Evolutionary conservation across 768 basidiomycete genomes (phyloP), one percentile per base, ranked within the genome.

Genomic region (Lentinula raphanica): DNA sequence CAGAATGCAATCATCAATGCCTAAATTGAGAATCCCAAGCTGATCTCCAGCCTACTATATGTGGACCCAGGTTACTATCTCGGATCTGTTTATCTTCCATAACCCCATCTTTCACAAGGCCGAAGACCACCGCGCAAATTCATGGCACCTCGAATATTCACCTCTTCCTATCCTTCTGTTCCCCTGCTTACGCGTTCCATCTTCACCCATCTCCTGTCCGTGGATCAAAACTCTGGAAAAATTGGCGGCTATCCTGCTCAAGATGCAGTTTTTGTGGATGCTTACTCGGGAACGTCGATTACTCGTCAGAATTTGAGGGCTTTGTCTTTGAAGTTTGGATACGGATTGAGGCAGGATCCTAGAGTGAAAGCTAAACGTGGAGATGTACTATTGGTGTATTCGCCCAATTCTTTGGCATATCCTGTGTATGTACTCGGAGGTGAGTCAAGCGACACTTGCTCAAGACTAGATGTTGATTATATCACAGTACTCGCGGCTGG

Each of bases 401-500:
- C 76, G 9, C 80, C 80, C 7, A 87, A 87, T 68, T 76, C 65
- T 51, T 62, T 86, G 48, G 72, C 74, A 42, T 86, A 76, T 71
- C 80, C 84, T 2, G 66, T 83, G 58, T 65, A 78, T 49, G 56
- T 84, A 5, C 69, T 74, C 5, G 76, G 68, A n/a, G 49, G 60
- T 64, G 7, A 39, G 62, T n/a, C n/a, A n/a, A n/a, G n/a, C n/a
- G n/a, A n/a, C n/a, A n/a, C n/a, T n/a, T n/a, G n/a, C n/a, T n/a
- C n/a, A n/a, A n/a, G n/a, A n/a, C n/a, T n/a, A n/a, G 17, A 17
- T 54, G 12, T 15, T 25, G 39, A 28, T 49, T 19, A 59, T 68
- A 7, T 13, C 8, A 35, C 3, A 49, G 69, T 71, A 17, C 62
- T 79, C n/a, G 83, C 87, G 0, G 82, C 81, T 0, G 84, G 83